Evolutionary conservation across 192 early-diverging fungal species (phyloP), one percentile per base, ranked within the genome.

Genomic region (Entomortierella chlamydospora): DNA sequence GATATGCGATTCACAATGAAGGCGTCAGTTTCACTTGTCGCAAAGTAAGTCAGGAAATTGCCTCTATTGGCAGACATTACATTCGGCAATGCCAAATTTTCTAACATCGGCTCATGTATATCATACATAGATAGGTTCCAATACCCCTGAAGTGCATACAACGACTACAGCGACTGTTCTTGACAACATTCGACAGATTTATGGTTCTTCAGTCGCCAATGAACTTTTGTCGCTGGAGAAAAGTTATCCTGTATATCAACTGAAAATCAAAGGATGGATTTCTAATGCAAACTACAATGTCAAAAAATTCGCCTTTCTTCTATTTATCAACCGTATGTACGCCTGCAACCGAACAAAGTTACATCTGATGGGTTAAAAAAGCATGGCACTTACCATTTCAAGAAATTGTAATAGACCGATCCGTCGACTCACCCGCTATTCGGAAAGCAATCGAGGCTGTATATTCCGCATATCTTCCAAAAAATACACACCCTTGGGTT

Each of bases 1-100:
- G 90, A n/a, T 99, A 99, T 76, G 93, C 97, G 0, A 92, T 99
- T 55, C 97, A 99, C 76, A 97, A 97, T 70, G 81, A 89, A 3
- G 87, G 89, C 1, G 86, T 97, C 30, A 86, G 89, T 30, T 95
- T 99, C 72, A 90, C 93, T 37, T 98, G 97, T 82, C 93, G 91
- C 86, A 98, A 97, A 85, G 91, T 95, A 82, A 28, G 51, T 57
- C 20, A n/a, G n/a, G n/a, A n/a, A n/a, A n/a, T n/a, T n/a, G n/a
- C n/a, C n/a, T n/a, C n/a, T n/a, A n/a, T n/a, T n/a, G n/a, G n/a
- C n/a, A n/a, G n/a, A n/a, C n/a, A n/a, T n/a, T n/a, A n/a, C n/a
- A n/a, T n/a, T n/a, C n/a, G n/a, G n/a, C n/a, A n/a, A n/a, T n/a
- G n/a, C n/a, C n/a, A n/a, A n/a, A n/a, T n/a, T 54, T 54, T 3